Evolutionary conservation across 2,329 filamentous ascomycete species (phyloP), one percentile per base, ranked within the genome.

Genomic region (Xylariaceae sp.): DNA sequence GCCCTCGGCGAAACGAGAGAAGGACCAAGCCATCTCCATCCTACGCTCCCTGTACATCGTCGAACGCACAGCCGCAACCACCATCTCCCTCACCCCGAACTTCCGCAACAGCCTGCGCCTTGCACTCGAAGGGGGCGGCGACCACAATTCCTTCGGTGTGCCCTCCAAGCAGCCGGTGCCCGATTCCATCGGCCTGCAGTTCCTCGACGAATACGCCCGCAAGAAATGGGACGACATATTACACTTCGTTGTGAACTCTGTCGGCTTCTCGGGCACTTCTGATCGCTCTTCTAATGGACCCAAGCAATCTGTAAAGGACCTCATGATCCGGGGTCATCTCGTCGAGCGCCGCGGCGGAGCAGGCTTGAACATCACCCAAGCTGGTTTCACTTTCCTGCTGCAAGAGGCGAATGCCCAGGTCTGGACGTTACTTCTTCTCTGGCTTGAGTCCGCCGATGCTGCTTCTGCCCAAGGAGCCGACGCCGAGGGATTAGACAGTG

Each of bases 341-440:
- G 91, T 99, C 17, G 86, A 90, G 66, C 72, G 75, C 38, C 72
- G 75, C 2, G 57, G 60, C 2, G 64, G 67, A 11, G 73, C 76
- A 14, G 74, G 76, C 12, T 79, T 90, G 10, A 83, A 82, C 48
- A 99, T 99, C 63, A 99, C 94, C 0, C 87, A 96, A 66, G 85
- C 89, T 2, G 94, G 94, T 7, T 99, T 99, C 68, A 92, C 90
- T 0, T 99, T 99, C 65, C 77, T 99, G 51, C 78, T 99, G 9
- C 93, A 97, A 65, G 93, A 97, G 66, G 87, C 93, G 53, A 97
- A 97, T 69, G 91, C 93, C 0, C 94, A 99, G 70, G 91, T 99
- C 34, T 99, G 94, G 94, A 94, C 91, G 22, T 77, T 99, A 43
- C 78, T 99, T 34, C 87, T 99, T 31, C 85, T 97, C 31, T 99